Percentiles rank a stretch among this genome's conserved stretches.
Evolutionary conservation across 805 yeast genomes (phyloP).

Genomic region (Yamadazyma ubonensis): DNA sequence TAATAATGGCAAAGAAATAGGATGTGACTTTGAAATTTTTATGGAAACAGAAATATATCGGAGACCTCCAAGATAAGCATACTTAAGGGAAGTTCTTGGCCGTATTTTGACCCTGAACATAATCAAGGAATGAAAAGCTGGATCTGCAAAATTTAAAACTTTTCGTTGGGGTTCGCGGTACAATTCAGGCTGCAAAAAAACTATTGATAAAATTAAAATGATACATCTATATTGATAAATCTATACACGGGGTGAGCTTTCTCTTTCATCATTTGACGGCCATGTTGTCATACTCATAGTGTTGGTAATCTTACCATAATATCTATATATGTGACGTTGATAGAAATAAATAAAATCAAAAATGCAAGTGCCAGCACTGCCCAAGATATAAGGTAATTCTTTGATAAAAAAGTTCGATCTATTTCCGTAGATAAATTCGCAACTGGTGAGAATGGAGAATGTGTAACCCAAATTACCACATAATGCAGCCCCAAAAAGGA

Average conservation of each 20-base stretch:
- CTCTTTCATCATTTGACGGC: conserved; percentile 9
- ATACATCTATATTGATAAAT: background rate
- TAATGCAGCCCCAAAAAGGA: conserved; percentile 75
- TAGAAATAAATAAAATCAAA: conserved; percentile 74
- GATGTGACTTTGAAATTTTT: background rate
- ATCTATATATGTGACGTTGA: conserved; percentile 46
- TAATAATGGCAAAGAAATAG: background rate
- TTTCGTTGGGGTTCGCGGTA: conserved; percentile 2
- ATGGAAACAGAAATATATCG: too few relatives aligned
- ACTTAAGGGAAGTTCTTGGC: background rate
- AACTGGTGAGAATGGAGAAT: conserved; percentile 65
- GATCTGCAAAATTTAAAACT: background rate
- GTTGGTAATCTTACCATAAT: conserved; percentile 20
- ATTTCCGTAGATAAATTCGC: conserved; percentile 42
- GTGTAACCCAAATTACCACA: conserved; percentile 78
- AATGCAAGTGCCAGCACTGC: conserved; percentile 80
- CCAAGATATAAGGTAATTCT: conserved; percentile 80
- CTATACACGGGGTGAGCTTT: background rate
- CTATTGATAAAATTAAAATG: too few relatives aligned
- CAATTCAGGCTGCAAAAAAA: conserved; percentile 3
- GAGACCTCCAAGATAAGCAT: too few relatives aligned
- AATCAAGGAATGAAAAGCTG: background rate
- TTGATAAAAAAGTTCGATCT: conserved; percentile 51
- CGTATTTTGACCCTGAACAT: conserved; percentile 1
- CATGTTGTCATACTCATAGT: conserved; percentile 23